Conservation (phyloP, 495 filamentous ascomycete species). For the Choiromyces venosus region DNA sequence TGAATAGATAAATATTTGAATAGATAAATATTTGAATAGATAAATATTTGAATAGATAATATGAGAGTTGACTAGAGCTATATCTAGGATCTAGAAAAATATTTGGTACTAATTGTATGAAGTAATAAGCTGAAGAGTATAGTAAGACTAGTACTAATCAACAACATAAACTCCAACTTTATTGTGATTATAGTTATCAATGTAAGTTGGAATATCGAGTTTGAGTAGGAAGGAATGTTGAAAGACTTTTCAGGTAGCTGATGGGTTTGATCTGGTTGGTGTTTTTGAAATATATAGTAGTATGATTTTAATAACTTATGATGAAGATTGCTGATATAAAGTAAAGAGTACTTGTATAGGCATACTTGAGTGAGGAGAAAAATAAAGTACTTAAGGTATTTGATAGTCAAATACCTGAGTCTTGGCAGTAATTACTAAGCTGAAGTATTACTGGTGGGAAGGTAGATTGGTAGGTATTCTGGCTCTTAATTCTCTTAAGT, state of each 20-base stretch:
- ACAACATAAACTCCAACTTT: constrained; percentile 33
- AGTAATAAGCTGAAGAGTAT: constrained; percentile 28
- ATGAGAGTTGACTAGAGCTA: constrained; percentile 20
- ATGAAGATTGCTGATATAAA: too few species aligned
- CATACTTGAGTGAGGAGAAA: too few species aligned
- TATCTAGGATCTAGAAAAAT: constrained; percentile 41
- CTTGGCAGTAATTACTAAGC: too few species aligned
- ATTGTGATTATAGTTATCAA: constrained; percentile 36
- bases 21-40: constrained; percentile 9
- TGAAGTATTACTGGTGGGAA: too few species aligned
- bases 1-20: constrained; percentile 2
- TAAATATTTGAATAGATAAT: constrained; percentile 9
- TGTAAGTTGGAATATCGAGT: constrained; percentile 18
- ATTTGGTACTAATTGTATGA: constrained; percentile 31
- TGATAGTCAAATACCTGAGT: too few species aligned
- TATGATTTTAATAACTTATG: too few species aligned
- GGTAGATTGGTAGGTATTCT: too few species aligned
- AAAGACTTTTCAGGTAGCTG: constrained; percentile 2
- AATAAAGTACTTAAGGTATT: too few species aligned
- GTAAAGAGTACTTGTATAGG: too few species aligned
- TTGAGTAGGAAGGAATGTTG: background rate
- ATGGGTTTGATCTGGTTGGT: constrained; percentile 5
- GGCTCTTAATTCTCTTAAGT: too few species aligned
- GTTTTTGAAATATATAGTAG: too few species aligned
- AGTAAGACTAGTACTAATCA: constrained; percentile 23